Conservation (phyloP, 2,329 filamentous ascomycete species). For the Harringtonia lauricola region DNA sequence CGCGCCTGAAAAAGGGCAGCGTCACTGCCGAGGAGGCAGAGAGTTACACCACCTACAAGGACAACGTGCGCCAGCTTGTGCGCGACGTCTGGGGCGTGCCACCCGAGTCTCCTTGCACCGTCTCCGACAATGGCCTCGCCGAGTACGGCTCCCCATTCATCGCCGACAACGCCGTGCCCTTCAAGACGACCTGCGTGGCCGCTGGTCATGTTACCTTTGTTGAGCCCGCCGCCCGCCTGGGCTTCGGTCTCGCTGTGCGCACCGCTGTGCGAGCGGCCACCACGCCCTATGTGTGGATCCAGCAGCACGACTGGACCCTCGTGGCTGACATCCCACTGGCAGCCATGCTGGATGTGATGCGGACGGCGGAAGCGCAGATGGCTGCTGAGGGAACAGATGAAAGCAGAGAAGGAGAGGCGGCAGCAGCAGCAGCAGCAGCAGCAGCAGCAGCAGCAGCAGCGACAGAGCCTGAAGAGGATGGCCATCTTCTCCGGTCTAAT, state of each 20-base stretch:
- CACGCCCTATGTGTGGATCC: constrained; percentile 44
- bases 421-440: background rate
- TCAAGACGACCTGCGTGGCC: constrained; percentile 22
- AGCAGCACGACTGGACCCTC: constrained; percentile 46
- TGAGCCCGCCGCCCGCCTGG: constrained; percentile 33
- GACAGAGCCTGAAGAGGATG: background rate
- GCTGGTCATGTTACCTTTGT: constrained; percentile 34
- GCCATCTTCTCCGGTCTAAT: background rate
- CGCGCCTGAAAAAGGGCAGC: constrained; percentile 41
- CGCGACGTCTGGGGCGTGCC: constrained; percentile 9
- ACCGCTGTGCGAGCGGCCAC: constrained; percentile 32
- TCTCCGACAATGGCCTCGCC: constrained; percentile 22
- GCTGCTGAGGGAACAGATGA: background rate
- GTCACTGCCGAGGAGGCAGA: constrained; percentile 34
- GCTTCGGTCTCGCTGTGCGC: constrained; percentile 42
- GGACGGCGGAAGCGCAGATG: constrained; percentile 13
- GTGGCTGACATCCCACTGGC: constrained; percentile 31
- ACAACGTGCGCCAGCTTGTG: constrained; percentile 32
- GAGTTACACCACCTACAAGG: constrained; percentile 32
- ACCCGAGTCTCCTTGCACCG: background rate
- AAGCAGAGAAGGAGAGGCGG: background rate
- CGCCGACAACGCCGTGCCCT: constrained; percentile 23
- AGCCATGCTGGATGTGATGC: constrained; percentile 35
- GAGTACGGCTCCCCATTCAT: constrained; percentile 31
- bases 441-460: background rate